Evolutionary conservation across 257 asterid species (phyloP), one percentile per base, ranked within the genome.

Genomic region (Ophiorrhiza pumila): DNA sequence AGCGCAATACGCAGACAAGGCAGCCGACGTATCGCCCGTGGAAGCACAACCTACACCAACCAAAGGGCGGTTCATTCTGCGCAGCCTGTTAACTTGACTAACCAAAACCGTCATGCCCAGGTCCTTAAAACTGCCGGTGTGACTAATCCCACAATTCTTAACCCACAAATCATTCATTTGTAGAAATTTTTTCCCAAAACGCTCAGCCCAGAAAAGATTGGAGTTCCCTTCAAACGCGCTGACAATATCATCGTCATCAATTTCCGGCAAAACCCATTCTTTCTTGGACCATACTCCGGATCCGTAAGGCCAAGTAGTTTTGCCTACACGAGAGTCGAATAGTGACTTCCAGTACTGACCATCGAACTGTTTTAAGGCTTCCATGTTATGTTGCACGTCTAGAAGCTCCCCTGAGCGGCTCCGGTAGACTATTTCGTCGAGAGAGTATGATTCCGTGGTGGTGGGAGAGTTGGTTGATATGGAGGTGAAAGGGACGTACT

Each of bases 281-380:
- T 84, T 85, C 43, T 88, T 86, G 52, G 95, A 88, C 91, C 91
- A 88, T 4, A 86, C 91, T 3, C 91, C 95, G 66, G 91, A 88
- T 35, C 91, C 95, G 42, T 84, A 80, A 0, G 91, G 91, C 95
- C 95, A 86, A 0, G 72, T 70, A 10, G 95, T 88, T 77, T 80
- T 86, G 2, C 88, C 91, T 4, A 83, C 80, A 42, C 91, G 85
- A 7, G 90, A 85, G 73, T 88, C 95, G 69, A 88, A 86, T 25
- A 88, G 80, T 4, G 80, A 10, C 17, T 69, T 77, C 91, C 95
- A 88, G 80, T 84, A 83, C 6, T 68, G 43, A 5, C 90, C 95
- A 74, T 85, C 90, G 81, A 74, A 89, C 53, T 79, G 83, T 41
- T 78, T 81, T 22, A 89, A 79, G 10, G 89, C 87, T 8, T 52